These are phyloP conservation scores for Camellia oleifera DNA, from an alignment of 179 eudicot genomes.

Conservation along the genomic window DNA sequence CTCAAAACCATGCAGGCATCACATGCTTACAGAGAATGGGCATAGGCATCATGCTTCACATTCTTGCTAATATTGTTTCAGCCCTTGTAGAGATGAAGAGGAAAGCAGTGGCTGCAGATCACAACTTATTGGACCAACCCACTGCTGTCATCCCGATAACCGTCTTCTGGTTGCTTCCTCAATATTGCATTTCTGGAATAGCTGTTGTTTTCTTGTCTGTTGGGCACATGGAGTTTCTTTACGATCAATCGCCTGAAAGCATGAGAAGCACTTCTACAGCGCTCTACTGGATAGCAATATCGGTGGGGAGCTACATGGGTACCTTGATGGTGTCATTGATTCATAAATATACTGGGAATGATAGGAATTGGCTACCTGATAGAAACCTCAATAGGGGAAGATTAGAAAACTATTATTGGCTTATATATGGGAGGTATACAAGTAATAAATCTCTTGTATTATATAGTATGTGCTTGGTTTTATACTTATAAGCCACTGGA, in stretches of 20 bases:
- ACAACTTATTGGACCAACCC: constrained; percentile 42
- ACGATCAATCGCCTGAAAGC: constrained; percentile 67
- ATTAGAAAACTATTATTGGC: constrained; percentile 48
- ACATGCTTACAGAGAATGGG: constrained; percentile 70
- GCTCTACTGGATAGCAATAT: constrained; percentile 46
- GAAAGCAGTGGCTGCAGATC: constrained; percentile 37
- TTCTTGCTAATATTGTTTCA: constrained; percentile 39
- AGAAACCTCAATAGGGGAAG: constrained; percentile 52
- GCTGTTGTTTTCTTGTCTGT: constrained; percentile 60
- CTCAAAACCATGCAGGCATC: constrained; percentile 52
- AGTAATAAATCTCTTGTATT: constrained; percentile 38
- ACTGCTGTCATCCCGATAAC: constrained; percentile 43
- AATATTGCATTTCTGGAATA: constrained; percentile 49
- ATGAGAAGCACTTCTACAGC: constrained; percentile 57
- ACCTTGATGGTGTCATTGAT: constrained; percentile 49
- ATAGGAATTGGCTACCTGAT: constrained; percentile 59
- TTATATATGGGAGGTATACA: constrained; percentile 36
- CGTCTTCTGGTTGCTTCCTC: constrained; percentile 64
- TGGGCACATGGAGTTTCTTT: constrained; percentile 58
- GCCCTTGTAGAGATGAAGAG: constrained; percentile 47
- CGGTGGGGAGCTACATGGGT: constrained; percentile 50
- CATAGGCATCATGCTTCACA: constrained; percentile 49
- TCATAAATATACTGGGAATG: constrained; percentile 46
- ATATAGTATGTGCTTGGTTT: constrained; percentile 35
- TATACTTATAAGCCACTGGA: constrained; percentile 68